Conservation (phyloP, 768 basidiomycete genomes). For the Naganishia vishniacii region DNA sequence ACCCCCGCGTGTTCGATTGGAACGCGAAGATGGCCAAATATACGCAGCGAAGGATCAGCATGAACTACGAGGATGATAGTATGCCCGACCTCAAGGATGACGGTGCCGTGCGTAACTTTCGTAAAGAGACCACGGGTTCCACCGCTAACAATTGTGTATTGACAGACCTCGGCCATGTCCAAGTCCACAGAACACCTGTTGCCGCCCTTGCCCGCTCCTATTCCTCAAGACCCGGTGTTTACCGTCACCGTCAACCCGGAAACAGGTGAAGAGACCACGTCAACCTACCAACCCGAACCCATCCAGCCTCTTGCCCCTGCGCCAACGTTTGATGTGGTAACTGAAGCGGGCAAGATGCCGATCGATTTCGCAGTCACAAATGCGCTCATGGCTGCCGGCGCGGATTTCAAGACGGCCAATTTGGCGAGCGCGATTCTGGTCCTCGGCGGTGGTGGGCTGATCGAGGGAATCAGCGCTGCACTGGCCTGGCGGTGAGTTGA, state of each 20-base stretch:
- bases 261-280: constrained; percentile 24
- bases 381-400: constrained; percentile 76
- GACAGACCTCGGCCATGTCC: constrained; percentile 80
- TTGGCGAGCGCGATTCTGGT: constrained; percentile 81
- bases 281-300: constrained; percentile 9
- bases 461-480: constrained; percentile 42
- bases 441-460: constrained; percentile 73
- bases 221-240: constrained; percentile 50
- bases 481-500: constrained; percentile 26
- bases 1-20: constrained; percentile 87
- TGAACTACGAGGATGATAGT: constrained; percentile 66
- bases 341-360: constrained; percentile 82
- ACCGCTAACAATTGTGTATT: neutral
- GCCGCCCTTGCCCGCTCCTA: constrained; percentile 47
- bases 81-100: constrained; percentile 51
- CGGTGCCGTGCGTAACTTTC: constrained; percentile 49
- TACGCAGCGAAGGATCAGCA: constrained; percentile 53
- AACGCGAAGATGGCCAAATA: constrained; percentile 62
- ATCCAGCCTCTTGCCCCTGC: constrained; percentile 23
- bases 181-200: constrained; percentile 79
- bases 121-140: too few species aligned
- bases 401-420: constrained; percentile 73
- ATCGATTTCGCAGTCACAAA: constrained; percentile 90
- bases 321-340: constrained; percentile 58
- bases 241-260: constrained; percentile 8